Conservation (phyloP, 208 protist species). For the Leptomonas pyrrhocoris region DNA sequence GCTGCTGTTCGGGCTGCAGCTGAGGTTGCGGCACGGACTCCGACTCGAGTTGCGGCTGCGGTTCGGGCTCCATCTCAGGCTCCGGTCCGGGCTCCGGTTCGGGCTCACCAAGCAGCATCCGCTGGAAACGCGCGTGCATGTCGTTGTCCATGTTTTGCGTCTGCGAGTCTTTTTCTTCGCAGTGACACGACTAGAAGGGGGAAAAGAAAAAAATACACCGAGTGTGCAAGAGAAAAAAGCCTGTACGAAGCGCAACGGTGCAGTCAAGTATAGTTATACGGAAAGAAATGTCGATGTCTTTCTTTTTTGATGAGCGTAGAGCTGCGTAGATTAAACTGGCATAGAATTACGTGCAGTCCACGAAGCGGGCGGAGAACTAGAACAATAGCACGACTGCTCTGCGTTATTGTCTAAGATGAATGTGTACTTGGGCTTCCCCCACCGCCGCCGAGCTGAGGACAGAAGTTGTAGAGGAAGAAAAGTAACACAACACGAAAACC, state of each 20-base stretch:
- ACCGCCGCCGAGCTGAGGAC: no score
- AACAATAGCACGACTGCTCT: no score
- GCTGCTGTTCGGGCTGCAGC: no score
- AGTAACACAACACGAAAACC: neutral
- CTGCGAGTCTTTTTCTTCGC: neutral
- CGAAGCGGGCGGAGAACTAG: no score
- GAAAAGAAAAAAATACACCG: constrained; percentile 11
- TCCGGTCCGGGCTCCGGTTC: constrained; percentile 1
- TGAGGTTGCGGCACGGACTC: neutral
- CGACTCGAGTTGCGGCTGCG: neutral
- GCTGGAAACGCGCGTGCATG: constrained; percentile 18
- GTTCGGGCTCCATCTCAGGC: neutral
- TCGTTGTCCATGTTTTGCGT: constrained; percentile 16
- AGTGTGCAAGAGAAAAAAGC: neutral
- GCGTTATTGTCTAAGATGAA: no score
- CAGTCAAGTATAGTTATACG: no score
- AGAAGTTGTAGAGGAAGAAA: neutral
- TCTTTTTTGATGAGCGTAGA: no score
- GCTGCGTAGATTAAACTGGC: no score
- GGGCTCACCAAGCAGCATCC: constrained; percentile 12
- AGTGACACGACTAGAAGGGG: neutral
- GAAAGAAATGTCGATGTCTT: no score
- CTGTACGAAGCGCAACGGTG: no score
- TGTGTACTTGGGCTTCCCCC: no score
- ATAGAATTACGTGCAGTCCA: no score